Percentiles rank a stretch among this genome's conserved stretches.
Evolutionary conservation across 1,284 basidiomycete genomes (phyloP).

Genomic region (Gymnopus androsaceus): DNA sequence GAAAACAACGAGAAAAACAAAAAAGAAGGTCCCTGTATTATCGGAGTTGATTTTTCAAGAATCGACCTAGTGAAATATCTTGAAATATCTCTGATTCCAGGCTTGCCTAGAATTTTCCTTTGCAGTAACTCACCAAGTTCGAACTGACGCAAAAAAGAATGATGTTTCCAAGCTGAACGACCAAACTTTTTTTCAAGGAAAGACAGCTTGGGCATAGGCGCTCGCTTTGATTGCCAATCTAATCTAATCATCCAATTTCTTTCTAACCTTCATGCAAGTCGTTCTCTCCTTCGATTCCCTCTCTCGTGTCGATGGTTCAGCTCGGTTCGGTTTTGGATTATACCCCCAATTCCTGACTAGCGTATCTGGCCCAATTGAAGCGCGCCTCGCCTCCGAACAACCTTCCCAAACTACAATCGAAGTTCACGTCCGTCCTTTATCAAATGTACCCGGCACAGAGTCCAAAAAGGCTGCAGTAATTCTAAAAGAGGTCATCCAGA

Average conservation of each 20-base stretch:
- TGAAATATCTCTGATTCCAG: no score
- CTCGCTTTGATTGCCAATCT: neutral
- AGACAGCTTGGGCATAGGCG: no score
- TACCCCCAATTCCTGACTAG: conserved; percentile 58
- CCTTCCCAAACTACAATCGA: conserved; percentile 75
- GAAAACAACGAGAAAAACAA: no score
- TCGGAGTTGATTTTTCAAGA: no score
- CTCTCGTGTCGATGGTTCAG: conserved; percentile 64
- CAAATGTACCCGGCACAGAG: conserved; percentile 64
- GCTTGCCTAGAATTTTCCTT: no score
- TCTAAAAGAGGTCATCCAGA: conserved; percentile 57
- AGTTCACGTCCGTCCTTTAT: conserved; percentile 65
- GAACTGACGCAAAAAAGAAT: no score
- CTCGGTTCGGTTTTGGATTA: conserved; percentile 62
- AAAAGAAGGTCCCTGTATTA: no score
- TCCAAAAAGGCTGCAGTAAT: conserved; percentile 57
- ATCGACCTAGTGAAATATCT: no score
- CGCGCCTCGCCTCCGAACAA: conserved; percentile 62
- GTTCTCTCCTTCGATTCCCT: conserved; percentile 41
- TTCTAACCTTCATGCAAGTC: neutral
- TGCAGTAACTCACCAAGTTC: no score
- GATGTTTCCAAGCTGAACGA: no score
- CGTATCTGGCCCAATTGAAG: conserved; percentile 77
- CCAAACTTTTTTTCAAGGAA: no score
- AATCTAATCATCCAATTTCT: neutral